Base-by-base conservation (phyloP, 208 protist genomes). In the Leishmania gerbilli region DNA sequence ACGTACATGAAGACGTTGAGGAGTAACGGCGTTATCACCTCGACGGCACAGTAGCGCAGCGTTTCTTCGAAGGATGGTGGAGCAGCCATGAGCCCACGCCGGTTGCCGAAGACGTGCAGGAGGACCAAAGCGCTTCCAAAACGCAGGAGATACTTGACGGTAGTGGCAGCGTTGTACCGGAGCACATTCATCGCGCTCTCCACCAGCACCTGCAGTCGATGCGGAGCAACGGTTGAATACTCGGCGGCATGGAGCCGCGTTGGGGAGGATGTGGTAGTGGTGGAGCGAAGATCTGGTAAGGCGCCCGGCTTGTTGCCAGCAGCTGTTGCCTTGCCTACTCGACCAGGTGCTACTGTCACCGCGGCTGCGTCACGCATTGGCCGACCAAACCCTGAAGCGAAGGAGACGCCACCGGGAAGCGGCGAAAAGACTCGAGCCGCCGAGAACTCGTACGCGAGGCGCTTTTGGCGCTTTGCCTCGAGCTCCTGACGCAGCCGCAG, bases 131-230 rank as follows among this genome's bases (percentile, higher is more conserved):
- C 65, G 49, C 82, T 72, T 3, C 83, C 83, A 71, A 87, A 89
- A 1, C 81, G 85, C 45, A 95, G 84, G 7, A 89, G n/a, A 42
- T 88, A 84, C 81, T 87, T 82, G 40, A 92, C 71, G 3, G 76
- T 1, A 6, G 49, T 74, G 19, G 83, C 71, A 1, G 82, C 42
- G 56, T 87, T 85, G 79, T 82, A 87, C 11, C 69, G 58, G 13
- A 84, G 9, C 9, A 45, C 13, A 37, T 65, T 37, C 19, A 71
- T 4, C 7, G 56, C 40, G 24, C 51, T 34, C 11, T 15, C 34
- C 37, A 7, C 56, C 24, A 62, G 40, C 34, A 47, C 11, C 42
- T 51, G 51, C 19, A 34, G 45, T 68, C 51, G 45, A 40, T 40
- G 40, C 27, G 45, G 27, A 40, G 71, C 45, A 13, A 55, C 24